phyloP scores from a whole-genome alignment of 805 yeast species.

The Metschnikowia picachoensis region DNA sequence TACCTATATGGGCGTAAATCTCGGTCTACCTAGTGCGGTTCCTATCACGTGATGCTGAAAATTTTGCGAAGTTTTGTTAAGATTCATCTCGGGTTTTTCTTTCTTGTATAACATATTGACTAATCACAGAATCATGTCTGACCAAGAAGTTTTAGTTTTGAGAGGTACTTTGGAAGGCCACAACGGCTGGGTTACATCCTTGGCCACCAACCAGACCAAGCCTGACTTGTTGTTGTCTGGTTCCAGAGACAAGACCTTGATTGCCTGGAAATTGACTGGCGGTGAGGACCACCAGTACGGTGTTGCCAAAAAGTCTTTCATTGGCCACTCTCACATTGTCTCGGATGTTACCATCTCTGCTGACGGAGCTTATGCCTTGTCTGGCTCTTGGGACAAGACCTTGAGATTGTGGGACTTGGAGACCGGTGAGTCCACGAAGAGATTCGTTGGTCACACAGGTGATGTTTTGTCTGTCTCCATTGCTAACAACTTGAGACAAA shows the following conservation, averaged over 20 bases:
- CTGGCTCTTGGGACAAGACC: conserved; percentile 99
- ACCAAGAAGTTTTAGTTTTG: conserved; percentile 95
- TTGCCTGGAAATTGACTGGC: conserved; percentile 95
- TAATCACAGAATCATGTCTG: conserved; percentile 49
- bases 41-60: conserved; percentile 18
- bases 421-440: conserved; percentile 88
- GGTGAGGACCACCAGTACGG: conserved; percentile 93
- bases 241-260: conserved; percentile 97
- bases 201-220: conserved; percentile 96
- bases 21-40: conserved; percentile 16
- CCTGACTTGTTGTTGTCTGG: conserved; percentile 98
- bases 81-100: conserved; percentile 7
- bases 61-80: conserved; percentile 6
- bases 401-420: conserved; percentile 97
- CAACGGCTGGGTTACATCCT: conserved; percentile 90
- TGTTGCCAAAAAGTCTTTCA: conserved; percentile 94
- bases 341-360: conserved; percentile 97
- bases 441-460: conserved; percentile 97
- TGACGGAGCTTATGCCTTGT: conserved; percentile 96
- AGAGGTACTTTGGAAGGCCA: conserved; percentile 98
- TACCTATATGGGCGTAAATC: conserved; percentile 27
- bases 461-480: conserved; percentile 97
- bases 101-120: conserved; percentile 1
- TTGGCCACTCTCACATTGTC: conserved; percentile 99
- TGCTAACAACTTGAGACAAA: conserved; percentile 94